These are phyloP conservation scores for Cucurbita ficifolia DNA, from an alignment of 306 rosid species.

Conservation along the genomic window DNA sequence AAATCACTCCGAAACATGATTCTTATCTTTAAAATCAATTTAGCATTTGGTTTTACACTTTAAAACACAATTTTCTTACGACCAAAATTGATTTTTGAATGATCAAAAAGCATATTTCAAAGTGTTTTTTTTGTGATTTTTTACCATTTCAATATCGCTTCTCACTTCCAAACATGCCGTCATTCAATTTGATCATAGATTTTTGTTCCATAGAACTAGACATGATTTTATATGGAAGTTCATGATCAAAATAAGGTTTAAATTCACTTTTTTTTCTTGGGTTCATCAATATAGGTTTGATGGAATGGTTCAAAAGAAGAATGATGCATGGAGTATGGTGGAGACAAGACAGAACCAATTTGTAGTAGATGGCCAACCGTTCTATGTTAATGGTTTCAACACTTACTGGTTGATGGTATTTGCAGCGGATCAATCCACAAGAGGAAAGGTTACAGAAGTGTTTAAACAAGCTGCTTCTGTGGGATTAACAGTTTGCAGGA, in stretches of 20 bases:
- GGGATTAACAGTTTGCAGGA: constrained; percentile 77
- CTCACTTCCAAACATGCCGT: not conserved
- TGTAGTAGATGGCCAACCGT: constrained; percentile 58
- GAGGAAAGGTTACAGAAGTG: constrained; percentile 65
- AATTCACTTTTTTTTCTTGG: not conserved
- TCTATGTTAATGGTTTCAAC: constrained; percentile 90
- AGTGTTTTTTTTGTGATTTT: not conserved
- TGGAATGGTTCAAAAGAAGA: constrained; percentile 13
- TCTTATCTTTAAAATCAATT: not conserved
- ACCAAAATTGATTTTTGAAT: not conserved
- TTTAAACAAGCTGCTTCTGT: constrained; percentile 64
- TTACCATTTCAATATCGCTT: no score
- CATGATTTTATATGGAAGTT: not conserved
- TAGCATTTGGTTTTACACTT: not conserved
- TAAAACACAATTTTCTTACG: not conserved
- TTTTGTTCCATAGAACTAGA: not conserved
- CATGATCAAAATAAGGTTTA: not conserved
- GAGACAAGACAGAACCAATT: constrained; percentile 79
- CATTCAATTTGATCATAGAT: not conserved
- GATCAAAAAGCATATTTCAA: no score
- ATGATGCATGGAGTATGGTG: constrained; percentile 56
- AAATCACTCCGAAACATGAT: not conserved
- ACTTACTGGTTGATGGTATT: constrained; percentile 91
- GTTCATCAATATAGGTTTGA: not conserved
- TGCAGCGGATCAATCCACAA: constrained; percentile 79